Conservation (phyloP, 306 rosid genomes). For the Vigna trinervia region DNA sequence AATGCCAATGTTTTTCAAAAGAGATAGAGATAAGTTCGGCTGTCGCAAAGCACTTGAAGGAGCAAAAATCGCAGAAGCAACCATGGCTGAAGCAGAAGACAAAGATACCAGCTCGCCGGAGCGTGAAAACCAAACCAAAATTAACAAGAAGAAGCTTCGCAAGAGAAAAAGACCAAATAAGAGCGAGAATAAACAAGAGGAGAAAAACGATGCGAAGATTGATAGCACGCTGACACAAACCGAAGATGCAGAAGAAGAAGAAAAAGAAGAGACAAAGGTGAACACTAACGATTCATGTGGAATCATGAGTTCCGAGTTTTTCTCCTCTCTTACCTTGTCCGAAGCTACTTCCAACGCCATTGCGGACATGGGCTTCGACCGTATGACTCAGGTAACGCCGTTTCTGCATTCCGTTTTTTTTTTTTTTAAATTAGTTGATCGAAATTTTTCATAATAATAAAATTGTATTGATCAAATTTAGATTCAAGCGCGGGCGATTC, state of each 20-base stretch:
- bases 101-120: conserved; percentile 22
- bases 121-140: conserved; percentile 47
- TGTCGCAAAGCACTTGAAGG: neutral
- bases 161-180: conserved; percentile 64
- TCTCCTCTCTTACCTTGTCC: conserved; percentile 67
- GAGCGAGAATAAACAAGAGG: conserved; percentile 29
- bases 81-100: conserved; percentile 53
- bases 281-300: conserved; percentile 47
- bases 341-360: conserved; percentile 68
- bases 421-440: neutral
- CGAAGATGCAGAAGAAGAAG: conserved; percentile 32
- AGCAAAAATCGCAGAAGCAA: neutral
- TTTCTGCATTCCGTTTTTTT: neutral
- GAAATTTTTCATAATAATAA: neutral
- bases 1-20: neutral
- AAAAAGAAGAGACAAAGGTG: conserved; percentile 33
- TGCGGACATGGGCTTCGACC: conserved; percentile 61
- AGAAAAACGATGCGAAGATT: neutral
- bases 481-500: conserved; percentile 89
- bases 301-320: conserved; percentile 68
- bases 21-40: neutral
- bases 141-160: conserved; percentile 54
- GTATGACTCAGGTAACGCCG: conserved; percentile 71
- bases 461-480: conserved; percentile 37
- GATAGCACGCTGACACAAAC: neutral